Evolutionary conservation across 306 rosid species (phyloP), one percentile per base, ranked within the genome.

Genomic region (Vigna angularis): DNA sequence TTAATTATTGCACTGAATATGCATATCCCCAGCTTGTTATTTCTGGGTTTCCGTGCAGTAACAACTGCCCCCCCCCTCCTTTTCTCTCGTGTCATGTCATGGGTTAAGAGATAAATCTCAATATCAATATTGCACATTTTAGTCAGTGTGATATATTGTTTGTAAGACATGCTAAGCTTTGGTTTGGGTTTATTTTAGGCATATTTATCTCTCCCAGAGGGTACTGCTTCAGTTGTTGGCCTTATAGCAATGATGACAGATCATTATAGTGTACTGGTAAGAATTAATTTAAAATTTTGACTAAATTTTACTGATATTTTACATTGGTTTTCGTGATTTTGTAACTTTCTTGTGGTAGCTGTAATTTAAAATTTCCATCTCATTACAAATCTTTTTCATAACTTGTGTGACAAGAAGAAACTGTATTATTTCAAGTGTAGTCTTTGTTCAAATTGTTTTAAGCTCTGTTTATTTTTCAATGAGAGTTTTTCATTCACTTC

Each of bases 141-240:
- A 45, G 78, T 76, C 69, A 26, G 44, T 55, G 55, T 73, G 68
- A 67, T 48, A 59, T 74, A 67, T 75, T 58, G 57, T 78, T 71
- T 75, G 51, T 73, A 66, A 78, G 77, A 61, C 57, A 66, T 70
- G 80, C 53, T 84, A 79, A 62, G 65, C 75, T 56, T 65, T 69
- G 66, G 73, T 57, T 66, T 69, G 67, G 71, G 32, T 84, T 73
- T 84, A 38, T 81, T 83, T 58, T 92, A 95, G 99, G 97, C 97
- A 67, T 95, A 95, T 83, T 87, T 95, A 78, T 95, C 99, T 79
- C 98, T 95, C 86, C 98, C 99, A 26, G 99, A 95, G 84, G 99
- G 99, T 68, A 88, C 95, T 81, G 98, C 99, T 72, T 95, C 99
- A 68, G 98, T 93, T 59, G 88, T 88, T 87, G 99, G 99, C 73